phyloP scores from a whole-genome alignment of 2,329 filamentous ascomycete genomes.

The Leptographium radiaticola region DNA sequence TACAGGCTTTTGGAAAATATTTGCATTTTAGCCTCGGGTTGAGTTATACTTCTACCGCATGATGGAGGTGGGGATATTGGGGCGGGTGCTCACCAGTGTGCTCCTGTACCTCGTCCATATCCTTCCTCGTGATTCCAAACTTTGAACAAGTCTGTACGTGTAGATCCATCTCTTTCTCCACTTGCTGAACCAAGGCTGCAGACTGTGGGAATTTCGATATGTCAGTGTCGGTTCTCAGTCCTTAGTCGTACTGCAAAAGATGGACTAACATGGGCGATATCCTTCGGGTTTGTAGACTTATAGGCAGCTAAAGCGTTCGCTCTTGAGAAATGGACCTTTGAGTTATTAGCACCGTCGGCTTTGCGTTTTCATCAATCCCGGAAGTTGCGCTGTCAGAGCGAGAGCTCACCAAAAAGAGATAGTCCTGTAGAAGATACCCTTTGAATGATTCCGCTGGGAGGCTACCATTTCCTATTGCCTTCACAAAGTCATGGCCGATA shows the following conservation, averaged over 20 bases:
- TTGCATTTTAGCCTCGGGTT: too few species aligned
- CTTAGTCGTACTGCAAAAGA: background rate
- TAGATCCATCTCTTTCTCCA: slow-evolving; percentile 66
- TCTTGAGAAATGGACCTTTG: slow-evolving; percentile 69
- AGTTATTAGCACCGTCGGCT: background rate
- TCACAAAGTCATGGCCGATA: slow-evolving; percentile 72
- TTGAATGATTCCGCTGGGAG: slow-evolving; percentile 70
- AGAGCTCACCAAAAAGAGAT: slow-evolving; percentile 61
- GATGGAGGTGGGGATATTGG: background rate
- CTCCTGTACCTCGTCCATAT: slow-evolving; percentile 64
- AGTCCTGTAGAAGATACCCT: slow-evolving; percentile 83
- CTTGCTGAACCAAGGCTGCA: slow-evolving; percentile 56
- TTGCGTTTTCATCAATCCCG: background rate
- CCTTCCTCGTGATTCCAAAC: slow-evolving; percentile 61
- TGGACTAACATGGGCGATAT: slow-evolving; percentile 53
- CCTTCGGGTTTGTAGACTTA: slow-evolving; percentile 61
- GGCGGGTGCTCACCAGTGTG: slow-evolving; percentile 43
- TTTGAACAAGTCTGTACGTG: slow-evolving; percentile 72
- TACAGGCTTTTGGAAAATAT: slow-evolving; percentile 22
- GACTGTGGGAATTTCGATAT: slow-evolving; percentile 6
- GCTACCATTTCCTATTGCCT: slow-evolving; percentile 60
- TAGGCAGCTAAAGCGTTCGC: slow-evolving; percentile 78
- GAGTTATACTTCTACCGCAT: too few species aligned
- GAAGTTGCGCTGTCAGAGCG: too few species aligned
- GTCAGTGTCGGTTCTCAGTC: background rate